Conservation (phyloP, 2,329 filamentous ascomycete genomes). For the Madurella mycetomatis region DNA sequence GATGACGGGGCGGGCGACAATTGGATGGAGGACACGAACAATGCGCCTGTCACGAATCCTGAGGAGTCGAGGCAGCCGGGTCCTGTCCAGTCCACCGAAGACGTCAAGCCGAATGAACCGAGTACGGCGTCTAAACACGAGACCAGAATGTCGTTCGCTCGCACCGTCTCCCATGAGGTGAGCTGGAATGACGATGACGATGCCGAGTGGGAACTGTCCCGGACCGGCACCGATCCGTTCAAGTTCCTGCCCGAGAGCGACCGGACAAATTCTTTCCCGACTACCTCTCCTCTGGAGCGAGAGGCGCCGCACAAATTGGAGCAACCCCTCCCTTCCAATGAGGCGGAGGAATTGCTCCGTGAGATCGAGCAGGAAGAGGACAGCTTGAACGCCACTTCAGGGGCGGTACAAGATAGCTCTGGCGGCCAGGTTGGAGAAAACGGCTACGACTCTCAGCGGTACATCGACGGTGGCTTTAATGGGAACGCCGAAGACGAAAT, state of each 20-base stretch:
- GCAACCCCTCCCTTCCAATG: slow-evolving; percentile 43
- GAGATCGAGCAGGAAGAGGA: slow-evolving; percentile 48
- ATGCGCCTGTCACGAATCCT: slow-evolving; percentile 10
- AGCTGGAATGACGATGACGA: slow-evolving; percentile 57
- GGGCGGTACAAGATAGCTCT: slow-evolving; percentile 13
- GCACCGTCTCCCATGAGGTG: slow-evolving; percentile 59
- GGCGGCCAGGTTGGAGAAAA: slow-evolving; percentile 18
- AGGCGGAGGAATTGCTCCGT: slow-evolving; percentile 51
- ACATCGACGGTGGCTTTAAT: slow-evolving; percentile 42
- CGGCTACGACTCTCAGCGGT: slow-evolving; percentile 31
- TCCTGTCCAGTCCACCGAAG: slow-evolving; percentile 6
- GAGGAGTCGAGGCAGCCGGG: slow-evolving; percentile 3
- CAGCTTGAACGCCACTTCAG: slow-evolving; percentile 30
- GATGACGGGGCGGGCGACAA: slow-evolving; percentile 29
- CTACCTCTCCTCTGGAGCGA: slow-evolving; percentile 43
- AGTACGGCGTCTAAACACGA: slow-evolving; percentile 46
- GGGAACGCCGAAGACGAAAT: slow-evolving; percentile 40
- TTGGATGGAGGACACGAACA: slow-evolving; percentile 19
- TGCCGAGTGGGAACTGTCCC: slow-evolving; percentile 51
- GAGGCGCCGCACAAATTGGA: slow-evolving; percentile 27
- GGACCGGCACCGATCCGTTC: slow-evolving; percentile 53
- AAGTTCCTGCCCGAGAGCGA: slow-evolving; percentile 55
- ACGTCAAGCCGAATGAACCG: slow-evolving; percentile 16
- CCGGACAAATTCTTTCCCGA: slow-evolving; percentile 60
- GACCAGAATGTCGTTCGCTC: slow-evolving; percentile 59